A percentile compares a stretch with the other conserved stretches of the same genome.
Conservation (phyloP, 1,139 yeast species). For the Kluyveromyces marxianus region DNA sequence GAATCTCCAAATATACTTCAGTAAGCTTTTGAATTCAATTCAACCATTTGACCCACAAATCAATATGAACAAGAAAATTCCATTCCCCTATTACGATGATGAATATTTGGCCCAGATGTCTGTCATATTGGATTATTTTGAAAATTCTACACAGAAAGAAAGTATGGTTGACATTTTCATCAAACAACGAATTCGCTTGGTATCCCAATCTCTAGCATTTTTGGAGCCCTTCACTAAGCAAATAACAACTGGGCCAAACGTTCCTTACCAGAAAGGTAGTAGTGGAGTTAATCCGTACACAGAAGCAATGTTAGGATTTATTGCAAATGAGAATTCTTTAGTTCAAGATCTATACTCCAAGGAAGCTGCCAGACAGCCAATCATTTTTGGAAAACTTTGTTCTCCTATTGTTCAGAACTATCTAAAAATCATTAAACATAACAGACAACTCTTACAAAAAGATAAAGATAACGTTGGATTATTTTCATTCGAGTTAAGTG, state of each 20-base stretch:
- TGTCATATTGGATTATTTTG: constrained; percentile 41
- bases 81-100: constrained; percentile 36
- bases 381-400: constrained; percentile 37
- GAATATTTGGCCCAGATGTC: constrained; percentile 36
- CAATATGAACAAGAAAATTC: constrained; percentile 31
- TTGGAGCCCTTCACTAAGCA: constrained; percentile 43
- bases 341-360: constrained; percentile 35
- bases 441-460: constrained; percentile 32
- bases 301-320: constrained; percentile 42
- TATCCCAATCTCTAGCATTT: constrained; percentile 37
- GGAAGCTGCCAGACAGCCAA: constrained; percentile 32
- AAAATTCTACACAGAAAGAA: constrained; percentile 29
- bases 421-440: constrained; percentile 29
- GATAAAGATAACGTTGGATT: constrained; percentile 36
- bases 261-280: constrained; percentile 54
- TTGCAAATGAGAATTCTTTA: constrained; percentile 43
- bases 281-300: constrained; percentile 53
- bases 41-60: constrained; percentile 37
- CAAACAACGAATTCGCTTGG: constrained; percentile 40
- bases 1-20: constrained; percentile 32
- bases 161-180: constrained; percentile 39
- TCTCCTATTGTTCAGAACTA: constrained; percentile 33
- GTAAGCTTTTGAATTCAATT: constrained; percentile 23
- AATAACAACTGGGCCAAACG: constrained; percentile 34
- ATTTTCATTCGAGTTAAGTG: constrained; percentile 42